Evolutionary conservation across 139 green algal species (phyloP).

Genomic region (Tetratostichococcus sp.): DNA sequence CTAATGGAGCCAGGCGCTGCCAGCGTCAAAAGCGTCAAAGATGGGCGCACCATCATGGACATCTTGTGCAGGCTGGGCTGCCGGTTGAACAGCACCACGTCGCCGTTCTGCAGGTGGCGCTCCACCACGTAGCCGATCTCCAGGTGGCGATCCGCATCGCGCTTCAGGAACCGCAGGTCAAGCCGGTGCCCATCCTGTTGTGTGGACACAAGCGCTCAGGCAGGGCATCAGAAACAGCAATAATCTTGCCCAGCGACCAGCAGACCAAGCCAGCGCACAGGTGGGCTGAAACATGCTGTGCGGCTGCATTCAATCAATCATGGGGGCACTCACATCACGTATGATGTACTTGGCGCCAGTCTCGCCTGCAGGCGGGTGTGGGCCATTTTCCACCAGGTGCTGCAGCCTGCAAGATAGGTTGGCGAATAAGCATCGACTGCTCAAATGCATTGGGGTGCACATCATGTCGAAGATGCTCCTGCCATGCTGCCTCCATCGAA

Average conservation of each 20-base stretch:
- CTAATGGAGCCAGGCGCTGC: too few species aligned
- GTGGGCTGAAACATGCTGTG: too few species aligned
- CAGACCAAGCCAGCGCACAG: too few species aligned
- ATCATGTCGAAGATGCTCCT: too few species aligned
- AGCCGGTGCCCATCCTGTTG: slow-evolving; percentile 84
- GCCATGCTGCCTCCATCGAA: too few species aligned
- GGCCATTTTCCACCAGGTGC: slow-evolving; percentile 91
- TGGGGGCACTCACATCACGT: slow-evolving; percentile 41
- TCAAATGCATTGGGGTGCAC: too few species aligned
- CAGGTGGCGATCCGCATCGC: slow-evolving; percentile 60
- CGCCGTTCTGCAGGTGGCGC: slow-evolving; percentile 90
- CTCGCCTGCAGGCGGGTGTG: slow-evolving; percentile 88
- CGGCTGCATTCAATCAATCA: not conserved
- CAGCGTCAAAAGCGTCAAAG: too few species aligned
- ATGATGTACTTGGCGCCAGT: slow-evolving; percentile 97
- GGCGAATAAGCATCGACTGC: too few species aligned
- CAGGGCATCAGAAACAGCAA: too few species aligned
- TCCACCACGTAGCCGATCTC: slow-evolving; percentile 90
- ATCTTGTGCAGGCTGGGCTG: slow-evolving; percentile 99
- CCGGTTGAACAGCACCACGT: slow-evolving; percentile 99
- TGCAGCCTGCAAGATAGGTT: slow-evolving; percentile 71
- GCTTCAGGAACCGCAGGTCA: slow-evolving; percentile 81
- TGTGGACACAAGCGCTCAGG: not conserved
- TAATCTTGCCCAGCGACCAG: too few species aligned
- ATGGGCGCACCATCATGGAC: slow-evolving; percentile 95